Evolutionary conservation across 352 stramenopile genomes (phyloP), one percentile per base, ranked within the genome.

Genomic region (Elongisporangium anandrum): DNA sequence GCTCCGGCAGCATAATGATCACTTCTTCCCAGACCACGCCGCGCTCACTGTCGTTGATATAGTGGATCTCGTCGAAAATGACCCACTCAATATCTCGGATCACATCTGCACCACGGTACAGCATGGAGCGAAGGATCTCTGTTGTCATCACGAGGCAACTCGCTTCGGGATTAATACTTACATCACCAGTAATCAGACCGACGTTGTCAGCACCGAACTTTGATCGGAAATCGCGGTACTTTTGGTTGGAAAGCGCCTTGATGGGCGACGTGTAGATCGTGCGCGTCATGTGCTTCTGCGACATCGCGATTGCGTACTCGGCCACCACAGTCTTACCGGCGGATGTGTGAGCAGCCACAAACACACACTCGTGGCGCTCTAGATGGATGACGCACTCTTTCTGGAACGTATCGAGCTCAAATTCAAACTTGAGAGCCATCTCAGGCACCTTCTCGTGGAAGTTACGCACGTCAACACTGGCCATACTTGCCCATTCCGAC

Each of bases 181-280:
- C 95, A 71, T 99, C 97, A 19, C 97, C 97, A 8, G 97, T 99
- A 68, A 99, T 98, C 8, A 99, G 65, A 3, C 97, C 97, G 29
- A 99, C 96, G 72, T 98, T 92, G 22, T 98, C 88, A 2, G 80
- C 68, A 1, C 90, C 92, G 69, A 98, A 98, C 58, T 95, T 94
- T 24, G 85, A 78, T 38, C 91, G 93, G 66, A 99, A 99, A 65
- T 99, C 97, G 39, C 96, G 85, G 75, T 99, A 99, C 79, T 99
- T 99, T 72, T 99, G 97, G 71, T 99, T 99, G 17, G 85, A 98
- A 38, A 99, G 73, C 39, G 97, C 97, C 69, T 99, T 99, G 65
- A 99, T 99, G 0, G 97, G 97, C 38, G 92, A 98, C 21, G 97
- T 99, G 78, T 99, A 99, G 57, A 99, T 97, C 29, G 85, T 96